A percentile compares a stretch with the other conserved stretches of the same genome.
Evolutionary conservation across 73 alveolate species (phyloP).

Genomic region (Tetrahymena elliotti): DNA sequence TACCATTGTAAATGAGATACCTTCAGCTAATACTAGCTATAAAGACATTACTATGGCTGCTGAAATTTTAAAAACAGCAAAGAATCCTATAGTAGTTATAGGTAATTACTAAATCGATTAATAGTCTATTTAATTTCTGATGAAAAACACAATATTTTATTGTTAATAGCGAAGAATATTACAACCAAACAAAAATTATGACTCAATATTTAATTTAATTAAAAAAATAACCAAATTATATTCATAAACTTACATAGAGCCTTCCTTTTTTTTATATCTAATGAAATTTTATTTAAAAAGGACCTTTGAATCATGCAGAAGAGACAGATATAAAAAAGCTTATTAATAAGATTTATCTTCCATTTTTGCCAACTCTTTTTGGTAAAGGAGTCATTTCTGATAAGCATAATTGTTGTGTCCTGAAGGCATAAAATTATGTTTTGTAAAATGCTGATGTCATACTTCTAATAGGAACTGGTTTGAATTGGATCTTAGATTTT

Average conservation of each 20-base stretch:
- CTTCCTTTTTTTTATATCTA: no score
- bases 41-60: slow-evolving; percentile 18
- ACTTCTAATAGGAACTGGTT: slow-evolving; percentile 66
- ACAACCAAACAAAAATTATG: background rate
- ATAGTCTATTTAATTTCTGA: slow-evolving; percentile 12
- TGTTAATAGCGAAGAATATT: background rate
- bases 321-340: slow-evolving; percentile 54
- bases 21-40: slow-evolving; percentile 37
- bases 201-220: background rate
- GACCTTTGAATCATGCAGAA: slow-evolving; percentile 54
- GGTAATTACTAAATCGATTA: slow-evolving; percentile 53
- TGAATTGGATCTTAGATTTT: slow-evolving; percentile 80
- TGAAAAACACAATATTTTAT: slow-evolving; percentile 37
- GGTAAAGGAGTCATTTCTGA: slow-evolving; percentile 83
- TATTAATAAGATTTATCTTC: slow-evolving; percentile 48
- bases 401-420: slow-evolving; percentile 45
- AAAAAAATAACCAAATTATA: background rate
- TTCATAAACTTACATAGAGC: background rate
- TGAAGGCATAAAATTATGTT: slow-evolving; percentile 70
- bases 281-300: background rate
- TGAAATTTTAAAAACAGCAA: slow-evolving; percentile 46
- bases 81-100: slow-evolving; percentile 65
- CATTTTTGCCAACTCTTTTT: slow-evolving; percentile 80
- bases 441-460: slow-evolving; percentile 73
- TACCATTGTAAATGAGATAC: slow-evolving; percentile 25